Base-by-base conservation (phyloP, 768 basidiomycete genomes). In the Kwoniella shandongensis region DNA sequence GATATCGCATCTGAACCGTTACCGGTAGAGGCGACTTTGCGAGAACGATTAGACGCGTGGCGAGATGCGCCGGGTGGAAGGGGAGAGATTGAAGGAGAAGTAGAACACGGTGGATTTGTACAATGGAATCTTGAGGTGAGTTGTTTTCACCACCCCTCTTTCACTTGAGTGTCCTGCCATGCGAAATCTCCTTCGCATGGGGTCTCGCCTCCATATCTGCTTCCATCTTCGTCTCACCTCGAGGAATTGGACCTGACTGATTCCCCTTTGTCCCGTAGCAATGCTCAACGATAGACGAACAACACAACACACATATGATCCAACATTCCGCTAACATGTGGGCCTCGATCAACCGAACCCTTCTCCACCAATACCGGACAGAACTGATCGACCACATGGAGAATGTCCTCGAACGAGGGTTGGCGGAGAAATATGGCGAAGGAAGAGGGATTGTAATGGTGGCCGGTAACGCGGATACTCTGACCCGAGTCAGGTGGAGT, bases 391-490 rank as follows among this genome's bases (percentile, higher is more conserved):
- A 71, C 30, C 63, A 71, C 46, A 66, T 77, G 58, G 64, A 65
- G 27, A 51, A 58, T n/a, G 65, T 70, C 4, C 42, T 70, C 1
- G 62, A 36, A 22, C 38, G 48, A 23, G 59, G 60, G 26, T 40
- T 57, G n/a, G 55, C 47, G n/a, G 40, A 50, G 17, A 44, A 67
- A 1, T 71, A 66, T 38, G 75, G 75, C 3, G 45, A 62, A 41
- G 75, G 75, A 1, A 45, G 78, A 27, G 78, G 79, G 0, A 74
- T 81, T 29, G 78, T 81, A 12, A 77, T 79, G 67, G 79, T 79
- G 8, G 80, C 79, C n/a, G 79, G 80, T 4, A 79, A 80, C 63
- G 78, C 78, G 15, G 78, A 78, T 53, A 72, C 75, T 10, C 59
- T 70, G 4, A 2, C 47, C 23, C 41, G 66, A 15, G 68, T 65